Conservation (phyloP, 371 early-diverging fungal genomes). For the Mucor saturninus region DNA sequence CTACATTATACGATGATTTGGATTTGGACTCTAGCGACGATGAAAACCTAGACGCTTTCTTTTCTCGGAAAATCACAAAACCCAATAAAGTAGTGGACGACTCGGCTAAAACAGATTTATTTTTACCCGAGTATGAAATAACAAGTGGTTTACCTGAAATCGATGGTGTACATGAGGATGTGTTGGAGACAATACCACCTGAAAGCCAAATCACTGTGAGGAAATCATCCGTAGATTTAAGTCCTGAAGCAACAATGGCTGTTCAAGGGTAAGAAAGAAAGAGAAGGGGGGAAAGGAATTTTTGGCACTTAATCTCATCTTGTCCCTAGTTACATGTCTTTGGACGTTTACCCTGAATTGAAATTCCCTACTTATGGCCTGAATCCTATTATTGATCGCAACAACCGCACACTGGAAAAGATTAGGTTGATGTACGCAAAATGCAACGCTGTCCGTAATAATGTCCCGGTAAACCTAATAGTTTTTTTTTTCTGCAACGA, state of each 20-base stretch:
- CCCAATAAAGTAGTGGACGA: constrained; percentile 47
- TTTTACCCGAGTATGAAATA: constrained; percentile 58
- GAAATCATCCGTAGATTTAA: constrained; percentile 22
- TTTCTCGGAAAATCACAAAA: constrained; percentile 56
- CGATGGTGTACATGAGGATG: constrained; percentile 23
- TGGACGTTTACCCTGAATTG: constrained; percentile 68
- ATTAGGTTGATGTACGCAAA: constrained; percentile 77
- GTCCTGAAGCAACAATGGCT: constrained; percentile 14
- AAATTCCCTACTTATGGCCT: constrained; percentile 66
- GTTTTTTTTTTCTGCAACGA: background rate
- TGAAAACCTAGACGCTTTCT: constrained; percentile 58
- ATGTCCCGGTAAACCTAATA: constrained; percentile 40
- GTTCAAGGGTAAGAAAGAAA: constrained; percentile 16
- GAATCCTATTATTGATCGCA: constrained; percentile 63
- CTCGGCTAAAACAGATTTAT: constrained; percentile 47
- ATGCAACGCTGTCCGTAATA: constrained; percentile 71
- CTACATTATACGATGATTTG: constrained; percentile 46
- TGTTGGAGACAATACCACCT: constrained; percentile 6
- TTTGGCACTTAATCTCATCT: background rate
- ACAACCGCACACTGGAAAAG: constrained; percentile 62
- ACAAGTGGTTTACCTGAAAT: constrained; percentile 60
- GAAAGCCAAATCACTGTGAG: background rate
- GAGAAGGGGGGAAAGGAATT: background rate
- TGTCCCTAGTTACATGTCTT: constrained; percentile 36
- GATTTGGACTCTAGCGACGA: constrained; percentile 58